Percentiles rank a stretch among this genome's conserved stretches.
phyloP scores from a whole-genome alignment of 2,329 filamentous ascomycete species.

The Colletotrichum destructivum region DNA sequence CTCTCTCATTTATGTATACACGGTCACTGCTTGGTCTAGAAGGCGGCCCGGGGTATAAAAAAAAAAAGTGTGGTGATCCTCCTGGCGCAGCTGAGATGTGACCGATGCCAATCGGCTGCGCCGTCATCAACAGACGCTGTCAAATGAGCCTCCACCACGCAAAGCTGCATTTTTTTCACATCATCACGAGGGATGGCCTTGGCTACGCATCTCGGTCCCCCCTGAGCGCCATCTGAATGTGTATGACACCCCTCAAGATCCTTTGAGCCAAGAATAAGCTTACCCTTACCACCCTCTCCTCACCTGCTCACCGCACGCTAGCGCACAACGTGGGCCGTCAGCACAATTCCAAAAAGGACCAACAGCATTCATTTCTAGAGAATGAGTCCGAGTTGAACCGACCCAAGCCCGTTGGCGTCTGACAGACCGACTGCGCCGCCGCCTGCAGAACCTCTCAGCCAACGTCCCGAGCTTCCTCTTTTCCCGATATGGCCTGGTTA shows the following conservation, averaged over 20 bases:
- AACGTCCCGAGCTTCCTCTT: neutral
- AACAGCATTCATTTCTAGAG: neutral
- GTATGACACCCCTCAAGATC: neutral
- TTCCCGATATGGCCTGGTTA: conserved; percentile 10
- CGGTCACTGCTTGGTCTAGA: too few relatives aligned
- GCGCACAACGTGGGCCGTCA: conserved; percentile 4
- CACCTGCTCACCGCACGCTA: conserved; percentile 2
- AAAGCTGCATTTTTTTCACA: neutral
- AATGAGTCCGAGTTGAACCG: neutral
- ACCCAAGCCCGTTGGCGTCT: conserved; percentile 13
- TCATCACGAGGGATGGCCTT: too few relatives aligned
- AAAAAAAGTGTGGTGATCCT: neutral
- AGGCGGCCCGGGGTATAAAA: too few relatives aligned
- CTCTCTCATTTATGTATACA: neutral
- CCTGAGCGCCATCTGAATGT: neutral
- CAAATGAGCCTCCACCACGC: neutral
- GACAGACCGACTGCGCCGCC: conserved; percentile 35
- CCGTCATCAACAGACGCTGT: neutral
- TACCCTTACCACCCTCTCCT: conserved; percentile 26
- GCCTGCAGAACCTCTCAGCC: neutral
- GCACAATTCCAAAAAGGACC: neutral
- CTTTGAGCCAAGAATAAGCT: conserved; percentile 30
- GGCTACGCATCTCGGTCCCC: too few relatives aligned
- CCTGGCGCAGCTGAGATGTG: neutral
- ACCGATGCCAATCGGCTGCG: neutral